Evolutionary conservation across 345 rosid genomes (phyloP), one percentile per base, ranked within the genome.

Genomic region (Rhodamnia rubescens): DNA sequence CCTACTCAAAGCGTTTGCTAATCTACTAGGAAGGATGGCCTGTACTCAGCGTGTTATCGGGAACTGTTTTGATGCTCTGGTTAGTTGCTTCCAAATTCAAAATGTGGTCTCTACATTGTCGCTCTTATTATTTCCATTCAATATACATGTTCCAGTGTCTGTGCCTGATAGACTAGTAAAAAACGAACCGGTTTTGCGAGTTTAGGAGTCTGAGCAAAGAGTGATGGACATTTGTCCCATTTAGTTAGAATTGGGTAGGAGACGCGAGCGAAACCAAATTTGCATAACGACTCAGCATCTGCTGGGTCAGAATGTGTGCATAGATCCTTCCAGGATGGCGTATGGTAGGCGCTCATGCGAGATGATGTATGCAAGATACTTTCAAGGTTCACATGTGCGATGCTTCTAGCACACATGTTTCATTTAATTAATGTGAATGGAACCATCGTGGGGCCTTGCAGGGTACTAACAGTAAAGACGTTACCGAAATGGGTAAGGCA

Each of bases 391-490:
- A 69, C 5, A 27, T 9, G 59, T 7, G 2, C 11, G 27, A 56
- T 56, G 47, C 80, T 69, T 69, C 47, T 69, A 18, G 1, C 47
- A 32, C 47, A 5, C 47, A 1, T 11, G 24, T 24, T 32, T 69
- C 80, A 2, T 18, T 69, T 69, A 18, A 20, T 10, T 36, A 1
- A 2, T 7, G 80, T 36, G 47, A 69, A 2, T 2, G 13, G 80
- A 18, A 9, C 80, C 47, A 36, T 36, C 26, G 40, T 5, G 26
- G 36, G 80, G 80, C 40, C n/a, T 47, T 16, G 74, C 91, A 94
- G 93, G 86, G 89, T 84, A 89, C 88, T 50, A 80, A n/a, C 85
- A 5, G 80, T 29, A 88, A 83, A 84, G 88, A 82, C 82, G 85
- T 51, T 86, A 44, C 85, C 12, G 85, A 85, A 83, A 84, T 81